Percentiles rank a stretch among this genome's conserved stretches.
These are phyloP conservation scores for Syzygium oleosum DNA, from an alignment of 345 rosid species.

Conservation along the genomic window DNA sequence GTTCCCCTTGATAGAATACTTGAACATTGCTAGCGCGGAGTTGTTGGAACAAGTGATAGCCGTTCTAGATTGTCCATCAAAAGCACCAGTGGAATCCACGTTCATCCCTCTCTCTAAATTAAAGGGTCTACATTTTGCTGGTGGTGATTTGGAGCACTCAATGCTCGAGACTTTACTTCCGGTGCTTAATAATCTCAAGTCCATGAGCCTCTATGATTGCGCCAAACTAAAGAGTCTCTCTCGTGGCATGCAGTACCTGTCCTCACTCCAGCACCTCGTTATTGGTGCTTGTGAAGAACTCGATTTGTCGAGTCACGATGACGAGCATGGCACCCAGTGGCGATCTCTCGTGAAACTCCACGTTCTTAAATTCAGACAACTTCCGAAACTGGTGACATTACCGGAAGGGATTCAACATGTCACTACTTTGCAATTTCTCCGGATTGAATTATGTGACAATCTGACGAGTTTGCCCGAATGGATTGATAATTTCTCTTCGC, in stretches of 20 bases:
- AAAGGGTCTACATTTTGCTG: rapidly evolving
- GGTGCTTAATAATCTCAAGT: rapidly evolving
- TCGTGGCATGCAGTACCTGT: neutral
- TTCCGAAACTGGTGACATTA: neutral
- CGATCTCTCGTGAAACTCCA: neutral
- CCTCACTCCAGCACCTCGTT: neutral
- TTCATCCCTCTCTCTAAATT: neutral
- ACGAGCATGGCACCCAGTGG: neutral
- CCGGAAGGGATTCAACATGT: neutral
- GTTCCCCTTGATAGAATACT: neutral
- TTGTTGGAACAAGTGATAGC: neutral
- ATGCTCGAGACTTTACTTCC: neutral
- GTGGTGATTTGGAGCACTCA: neutral
- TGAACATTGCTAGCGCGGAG: too few relatives aligned
- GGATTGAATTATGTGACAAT: rapidly evolving
- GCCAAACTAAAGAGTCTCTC: neutral
- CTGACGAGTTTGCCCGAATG: neutral
- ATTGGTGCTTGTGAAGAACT: too few relatives aligned
- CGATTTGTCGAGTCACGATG: too few relatives aligned
- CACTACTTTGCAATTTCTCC: neutral
- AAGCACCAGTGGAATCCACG: neutral
- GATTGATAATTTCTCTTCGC: neutral
- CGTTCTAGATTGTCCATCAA: neutral
- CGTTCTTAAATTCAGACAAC: too few relatives aligned
- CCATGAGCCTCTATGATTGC: too few relatives aligned